Conservation (phyloP, 1,284 basidiomycete genomes). For the Cutaneotrichosporon cavernicola region DNA sequence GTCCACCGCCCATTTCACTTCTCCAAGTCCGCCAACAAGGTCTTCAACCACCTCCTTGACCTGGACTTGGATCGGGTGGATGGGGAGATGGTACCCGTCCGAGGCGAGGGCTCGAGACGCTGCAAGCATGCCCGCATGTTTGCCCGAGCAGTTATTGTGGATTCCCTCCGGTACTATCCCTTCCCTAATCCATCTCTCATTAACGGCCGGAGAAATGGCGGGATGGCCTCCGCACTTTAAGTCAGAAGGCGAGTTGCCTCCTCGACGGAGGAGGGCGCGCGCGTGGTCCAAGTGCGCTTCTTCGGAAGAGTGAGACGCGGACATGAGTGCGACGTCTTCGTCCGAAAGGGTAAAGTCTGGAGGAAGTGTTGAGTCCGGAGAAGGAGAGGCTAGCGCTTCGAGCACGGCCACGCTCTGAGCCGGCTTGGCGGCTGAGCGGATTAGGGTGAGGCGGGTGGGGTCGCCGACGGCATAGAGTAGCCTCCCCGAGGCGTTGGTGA, state of each 20-base stretch:
- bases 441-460: conserved; percentile 4
- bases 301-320: conserved; percentile 11
- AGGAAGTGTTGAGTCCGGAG: background rate
- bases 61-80: conserved; percentile 1
- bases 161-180: background rate
- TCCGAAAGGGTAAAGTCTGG: background rate
- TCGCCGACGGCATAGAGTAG: conserved; percentile 11
- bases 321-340: conserved; percentile 14
- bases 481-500: background rate
- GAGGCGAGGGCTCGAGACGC: background rate
- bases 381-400: background rate
- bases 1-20: conserved; percentile 11
- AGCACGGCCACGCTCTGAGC: conserved; percentile 13
- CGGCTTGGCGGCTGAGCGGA: conserved; percentile 12
- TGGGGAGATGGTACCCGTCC: conserved; percentile 2
- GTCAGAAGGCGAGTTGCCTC: background rate
- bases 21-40: background rate
- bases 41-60: background rate
- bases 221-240: conserved; percentile 9
- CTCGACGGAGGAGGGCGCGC: background rate
- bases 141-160: conserved; percentile 15
- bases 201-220: background rate
- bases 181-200: background rate
- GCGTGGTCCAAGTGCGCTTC: background rate
- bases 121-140: conserved; percentile 11